phyloP scores from a whole-genome alignment of 306 rosid species.

The Medicago truncatula region DNA sequence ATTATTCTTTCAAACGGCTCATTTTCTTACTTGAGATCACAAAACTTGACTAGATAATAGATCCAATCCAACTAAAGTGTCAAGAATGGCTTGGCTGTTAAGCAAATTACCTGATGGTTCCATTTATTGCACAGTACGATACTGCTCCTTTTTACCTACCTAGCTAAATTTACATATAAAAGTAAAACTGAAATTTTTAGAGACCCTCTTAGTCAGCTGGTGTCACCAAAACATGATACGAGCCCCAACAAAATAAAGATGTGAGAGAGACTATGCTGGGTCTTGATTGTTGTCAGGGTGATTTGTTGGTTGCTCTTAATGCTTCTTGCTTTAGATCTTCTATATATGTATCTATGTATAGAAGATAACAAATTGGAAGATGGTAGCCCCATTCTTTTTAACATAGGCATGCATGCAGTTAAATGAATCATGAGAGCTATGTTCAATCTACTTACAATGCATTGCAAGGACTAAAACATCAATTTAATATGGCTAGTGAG shows the following conservation, averaged over 20 bases:
- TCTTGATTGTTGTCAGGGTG: neutral
- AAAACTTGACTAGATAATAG: neutral
- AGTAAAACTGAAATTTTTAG: neutral
- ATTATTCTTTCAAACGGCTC: neutral
- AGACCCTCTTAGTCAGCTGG: neutral
- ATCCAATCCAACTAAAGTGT: too few relatives aligned
- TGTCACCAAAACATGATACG: neutral
- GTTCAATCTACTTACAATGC: neutral
- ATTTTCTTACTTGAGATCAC: neutral
- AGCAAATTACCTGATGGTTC: neutral
- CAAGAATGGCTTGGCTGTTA: neutral
- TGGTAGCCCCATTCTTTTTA: neutral
- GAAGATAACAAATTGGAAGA: neutral
- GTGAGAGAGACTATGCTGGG: neutral
- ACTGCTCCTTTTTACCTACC: neutral
- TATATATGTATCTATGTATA: neutral
- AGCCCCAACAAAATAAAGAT: neutral
- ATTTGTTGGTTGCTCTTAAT: conserved; percentile 29
- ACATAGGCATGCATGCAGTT: neutral
- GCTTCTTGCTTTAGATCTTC: neutral
- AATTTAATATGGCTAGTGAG: neutral
- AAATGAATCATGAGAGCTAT: neutral
- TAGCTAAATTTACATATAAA: too few relatives aligned
- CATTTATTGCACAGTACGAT: neutral
- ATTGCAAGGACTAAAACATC: neutral